Conservation (phyloP, 306 rosid genomes). For the Cotoneaster glaucophyllus region DNA sequence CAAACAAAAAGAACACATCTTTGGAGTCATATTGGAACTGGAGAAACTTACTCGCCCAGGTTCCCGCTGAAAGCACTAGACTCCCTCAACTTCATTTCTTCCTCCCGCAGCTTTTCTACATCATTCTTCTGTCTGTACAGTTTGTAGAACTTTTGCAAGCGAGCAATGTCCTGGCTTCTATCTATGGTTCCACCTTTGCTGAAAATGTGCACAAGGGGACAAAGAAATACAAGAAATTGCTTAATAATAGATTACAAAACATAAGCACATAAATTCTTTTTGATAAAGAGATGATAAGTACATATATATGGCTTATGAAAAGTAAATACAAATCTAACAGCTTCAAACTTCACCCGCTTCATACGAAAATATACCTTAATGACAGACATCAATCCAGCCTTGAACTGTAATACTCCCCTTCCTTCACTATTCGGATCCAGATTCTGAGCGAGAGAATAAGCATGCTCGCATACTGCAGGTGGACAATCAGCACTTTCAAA, state of each 20-base stretch:
- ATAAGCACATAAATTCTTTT: too few relatives aligned
- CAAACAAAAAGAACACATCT: background rate
- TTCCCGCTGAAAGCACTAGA: conserved; percentile 77
- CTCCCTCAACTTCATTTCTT: conserved; percentile 77
- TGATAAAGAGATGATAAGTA: too few relatives aligned
- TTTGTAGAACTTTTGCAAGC: conserved; percentile 80
- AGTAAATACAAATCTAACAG: background rate
- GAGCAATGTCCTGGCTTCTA: conserved; percentile 74
- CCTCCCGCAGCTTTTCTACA: conserved; percentile 72
- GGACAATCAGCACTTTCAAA: conserved; percentile 7
- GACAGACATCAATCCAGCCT: conserved; percentile 95
- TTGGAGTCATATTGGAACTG: background rate
- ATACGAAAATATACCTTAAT: conserved; percentile 57
- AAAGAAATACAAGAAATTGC: conserved; percentile 6
- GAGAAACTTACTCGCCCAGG: conserved; percentile 83
- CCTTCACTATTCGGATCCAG: conserved; percentile 97
- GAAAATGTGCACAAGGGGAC: conserved; percentile 29
- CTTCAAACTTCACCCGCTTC: background rate
- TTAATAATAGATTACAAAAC: too few relatives aligned
- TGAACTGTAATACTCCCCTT: conserved; percentile 94
- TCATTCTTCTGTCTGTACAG: conserved; percentile 52
- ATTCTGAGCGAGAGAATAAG: conserved; percentile 76
- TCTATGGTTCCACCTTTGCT: conserved; percentile 90
- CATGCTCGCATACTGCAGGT: conserved; percentile 91
- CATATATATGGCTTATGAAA: background rate